These are phyloP conservation scores for Sodiomyces alkalinus DNA, from an alignment of 2,329 filamentous ascomycete species.

Conservation along the genomic window DNA sequence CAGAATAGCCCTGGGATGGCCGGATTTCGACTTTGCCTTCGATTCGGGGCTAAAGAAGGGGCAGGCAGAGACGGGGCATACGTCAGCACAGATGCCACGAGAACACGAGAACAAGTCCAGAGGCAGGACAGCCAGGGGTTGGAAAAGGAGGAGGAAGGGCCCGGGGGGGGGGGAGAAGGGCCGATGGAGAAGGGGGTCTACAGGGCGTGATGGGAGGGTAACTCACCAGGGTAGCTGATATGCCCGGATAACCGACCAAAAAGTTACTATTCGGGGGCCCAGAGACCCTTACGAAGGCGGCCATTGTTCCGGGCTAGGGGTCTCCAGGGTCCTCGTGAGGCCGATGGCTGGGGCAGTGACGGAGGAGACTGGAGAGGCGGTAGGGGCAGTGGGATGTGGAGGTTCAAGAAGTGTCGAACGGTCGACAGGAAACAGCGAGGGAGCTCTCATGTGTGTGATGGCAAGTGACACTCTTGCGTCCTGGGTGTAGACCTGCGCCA, in stretches of 20 bases:
- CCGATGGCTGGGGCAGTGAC: not conserved
- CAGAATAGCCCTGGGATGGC: slow-evolving; percentile 69
- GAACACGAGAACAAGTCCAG: no score
- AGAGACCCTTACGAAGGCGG: slow-evolving; percentile 86
- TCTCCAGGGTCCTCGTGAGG: slow-evolving; percentile 1
- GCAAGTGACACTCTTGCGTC: no score
- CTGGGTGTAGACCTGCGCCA: no score
- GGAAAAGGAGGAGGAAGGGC: no score
- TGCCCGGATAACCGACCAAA: slow-evolving; percentile 91
- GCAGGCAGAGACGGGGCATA: not conserved
- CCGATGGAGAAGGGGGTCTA: slow-evolving; percentile 5
- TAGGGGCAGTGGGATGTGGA: no score
- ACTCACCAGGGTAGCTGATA: slow-evolving; percentile 90
- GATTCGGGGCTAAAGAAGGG: slow-evolving; percentile 60
- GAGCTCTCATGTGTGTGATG: not conserved
- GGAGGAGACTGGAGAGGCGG: no score
- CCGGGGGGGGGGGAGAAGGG: no score
- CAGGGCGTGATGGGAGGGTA: no score
- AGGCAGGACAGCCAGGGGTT: slow-evolving; percentile 5
- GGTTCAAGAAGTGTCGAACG: no score
- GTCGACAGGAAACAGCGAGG: no score
- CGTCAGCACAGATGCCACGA: not conserved
- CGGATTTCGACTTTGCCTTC: slow-evolving; percentile 96
- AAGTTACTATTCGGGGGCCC: slow-evolving; percentile 96
- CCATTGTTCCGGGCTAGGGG: slow-evolving; percentile 30